Evolutionary conservation across 176 grass and related monocot genomes (phyloP).

Genomic region (Oropetium thomaeum): DNA sequence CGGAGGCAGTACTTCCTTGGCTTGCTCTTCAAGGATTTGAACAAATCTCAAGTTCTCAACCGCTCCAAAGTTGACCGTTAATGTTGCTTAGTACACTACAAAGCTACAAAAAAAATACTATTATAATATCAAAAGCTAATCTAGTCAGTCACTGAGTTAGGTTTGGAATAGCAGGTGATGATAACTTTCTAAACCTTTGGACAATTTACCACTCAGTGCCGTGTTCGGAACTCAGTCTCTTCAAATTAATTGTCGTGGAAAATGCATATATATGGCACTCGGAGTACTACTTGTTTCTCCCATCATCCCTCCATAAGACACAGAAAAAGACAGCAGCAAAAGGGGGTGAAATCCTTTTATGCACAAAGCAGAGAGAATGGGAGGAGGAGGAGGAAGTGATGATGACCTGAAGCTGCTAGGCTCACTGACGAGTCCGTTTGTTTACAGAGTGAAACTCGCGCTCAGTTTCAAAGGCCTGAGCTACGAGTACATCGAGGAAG

Average conservation of each 20-base stretch:
- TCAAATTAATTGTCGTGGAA: background rate
- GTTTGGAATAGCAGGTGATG: background rate
- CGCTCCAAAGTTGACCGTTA: too few relatives aligned
- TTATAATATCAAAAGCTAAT: background rate
- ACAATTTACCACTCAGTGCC: background rate
- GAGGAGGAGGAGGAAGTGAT: background rate
- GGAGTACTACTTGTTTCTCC: background rate
- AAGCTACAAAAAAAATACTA: background rate
- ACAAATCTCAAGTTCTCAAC: background rate
- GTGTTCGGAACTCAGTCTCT: background rate
- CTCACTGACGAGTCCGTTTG: constrained; percentile 18
- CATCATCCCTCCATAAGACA: background rate
- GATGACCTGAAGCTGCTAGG: constrained; percentile 43
- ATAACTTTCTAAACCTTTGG: too few relatives aligned
- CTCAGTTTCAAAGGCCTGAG: constrained; percentile 28
- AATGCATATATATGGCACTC: background rate
- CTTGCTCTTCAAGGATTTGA: constrained; percentile 24
- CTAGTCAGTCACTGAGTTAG: background rate
- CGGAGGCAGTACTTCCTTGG: too few relatives aligned
- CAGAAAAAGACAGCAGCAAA: background rate
- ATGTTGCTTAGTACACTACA: background rate
- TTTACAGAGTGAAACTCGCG: constrained; percentile 27
- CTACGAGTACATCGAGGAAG: constrained; percentile 18
- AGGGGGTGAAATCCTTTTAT: background rate
- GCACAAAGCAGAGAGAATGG: background rate